Evolutionary conservation across 2,329 filamentous ascomycete species (phyloP).

Genomic region (Botrytis fabae): DNA sequence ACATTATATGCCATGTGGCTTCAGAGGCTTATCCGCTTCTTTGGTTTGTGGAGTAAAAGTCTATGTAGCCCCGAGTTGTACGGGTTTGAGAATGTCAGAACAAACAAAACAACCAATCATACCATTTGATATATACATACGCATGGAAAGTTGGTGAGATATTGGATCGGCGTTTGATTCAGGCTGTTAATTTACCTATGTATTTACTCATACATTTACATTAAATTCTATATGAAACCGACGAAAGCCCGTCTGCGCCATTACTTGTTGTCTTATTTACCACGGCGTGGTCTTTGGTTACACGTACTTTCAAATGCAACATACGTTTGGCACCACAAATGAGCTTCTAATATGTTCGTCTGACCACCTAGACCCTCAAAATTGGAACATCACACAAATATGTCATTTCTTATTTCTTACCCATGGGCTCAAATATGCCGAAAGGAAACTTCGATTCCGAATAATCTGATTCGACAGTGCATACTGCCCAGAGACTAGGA

Average conservation of each 20-base stretch:
- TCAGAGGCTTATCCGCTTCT: constrained; percentile 5
- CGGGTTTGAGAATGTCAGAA: not conserved
- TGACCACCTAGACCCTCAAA: constrained; percentile 15
- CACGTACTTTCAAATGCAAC: constrained; percentile 3
- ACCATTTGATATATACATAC: not conserved
- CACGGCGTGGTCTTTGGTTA: not conserved
- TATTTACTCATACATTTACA: not conserved
- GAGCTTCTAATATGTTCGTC: constrained; percentile 18
- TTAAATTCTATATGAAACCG: constrained; percentile 15
- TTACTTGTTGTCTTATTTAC: not conserved
- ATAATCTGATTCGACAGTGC: not conserved
- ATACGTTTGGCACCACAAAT: constrained; percentile 5
- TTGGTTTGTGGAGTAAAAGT: constrained; percentile 11
- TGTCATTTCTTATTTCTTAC: not conserved
- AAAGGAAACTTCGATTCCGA: not conserved
- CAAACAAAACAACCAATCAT: not conserved
- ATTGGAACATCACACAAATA: not conserved
- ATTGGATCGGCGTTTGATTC: not conserved
- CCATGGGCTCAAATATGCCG: not conserved
- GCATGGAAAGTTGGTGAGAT: not conserved
- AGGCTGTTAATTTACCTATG: not conserved
- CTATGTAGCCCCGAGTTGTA: not conserved
- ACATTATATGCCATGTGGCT: constrained; percentile 19
- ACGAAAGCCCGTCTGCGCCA: constrained; percentile 16
- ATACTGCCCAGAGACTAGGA: not conserved